Base-by-base conservation (phyloP, 768 basidiomycete genomes). In the Tulasnella calospora region DNA sequence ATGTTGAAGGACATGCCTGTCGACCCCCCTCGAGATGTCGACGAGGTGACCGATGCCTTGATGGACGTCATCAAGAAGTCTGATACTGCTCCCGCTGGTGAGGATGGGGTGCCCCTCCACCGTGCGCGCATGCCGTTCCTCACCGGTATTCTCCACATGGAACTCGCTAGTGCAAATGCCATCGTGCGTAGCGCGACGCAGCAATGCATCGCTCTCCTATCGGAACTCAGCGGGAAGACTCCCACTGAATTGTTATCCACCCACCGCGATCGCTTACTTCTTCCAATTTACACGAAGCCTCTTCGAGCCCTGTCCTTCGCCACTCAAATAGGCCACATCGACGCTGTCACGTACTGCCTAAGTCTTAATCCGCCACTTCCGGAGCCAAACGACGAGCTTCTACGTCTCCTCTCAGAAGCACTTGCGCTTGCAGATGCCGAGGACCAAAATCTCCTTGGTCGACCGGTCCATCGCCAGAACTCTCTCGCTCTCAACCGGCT, bases 251-350 rank as follows among this genome's bases (percentile, higher is more conserved):
- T 99, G n/a, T 86, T 99, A 71, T 86, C 89, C 83, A 93, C 90
- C 21, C 92, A 96, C 81, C 92, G 95, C 71, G 94, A 96, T 80
- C 91, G 95, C 40, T 91, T 99, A 85, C 87, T 99, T 51, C 89
- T 90, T 23, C 90, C 92, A 2, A 96, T 99, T 81, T 99, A 93
- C 85, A 94, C 93, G n/a, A 98, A 99, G 83, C 98, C 98, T 17
- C 88, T 99, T 27, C 89, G 98, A 74, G 98, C 98, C 0, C 88
- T 99, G 35, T 96, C 96, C 1, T 96, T 98, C 83, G 88, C 92
- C 21, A 94, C 95, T 82, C 98, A 99, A 84, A 98, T 99, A 78
- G 98, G 96, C 40, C 96, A 98, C 89, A 95, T 99, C 79, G 98
- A 99, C 82, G 95, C 95, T 23, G 91, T 99, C 79, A 93, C 96